Evolutionary conservation across 2,329 filamentous ascomycete genomes (phyloP).

Genomic region (Aspergillus aculeatus): DNA sequence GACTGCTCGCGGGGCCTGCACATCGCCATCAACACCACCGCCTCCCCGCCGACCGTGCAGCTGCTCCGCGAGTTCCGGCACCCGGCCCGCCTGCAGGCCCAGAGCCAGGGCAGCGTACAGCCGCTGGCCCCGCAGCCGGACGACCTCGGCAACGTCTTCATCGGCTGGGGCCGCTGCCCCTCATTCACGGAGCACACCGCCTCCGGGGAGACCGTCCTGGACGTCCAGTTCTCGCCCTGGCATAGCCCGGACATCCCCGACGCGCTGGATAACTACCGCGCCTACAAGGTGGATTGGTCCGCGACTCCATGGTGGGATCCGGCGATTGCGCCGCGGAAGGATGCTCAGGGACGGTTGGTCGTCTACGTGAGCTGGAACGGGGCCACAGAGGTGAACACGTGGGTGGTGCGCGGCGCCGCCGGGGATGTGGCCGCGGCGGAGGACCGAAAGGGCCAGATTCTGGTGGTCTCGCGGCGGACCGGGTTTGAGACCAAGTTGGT

Average conservation of each 20-base stretch:
- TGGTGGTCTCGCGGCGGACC: not conserved
- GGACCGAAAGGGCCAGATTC: not conserved
- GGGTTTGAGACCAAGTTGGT: constrained; percentile 4
- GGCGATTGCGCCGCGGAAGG: not conserved
- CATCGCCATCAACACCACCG: constrained; percentile 7
- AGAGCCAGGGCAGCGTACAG: constrained; percentile 12
- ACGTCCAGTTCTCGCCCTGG: constrained; percentile 14
- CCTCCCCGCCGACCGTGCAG: constrained; percentile 6
- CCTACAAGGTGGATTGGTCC: constrained; percentile 8
- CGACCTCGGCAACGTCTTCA: constrained; percentile 10
- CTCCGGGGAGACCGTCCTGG: constrained; percentile 7
- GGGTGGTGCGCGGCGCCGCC: constrained; percentile 7
- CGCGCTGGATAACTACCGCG: constrained; percentile 10
- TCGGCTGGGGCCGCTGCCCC: constrained; percentile 12
- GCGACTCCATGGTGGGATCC: constrained; percentile 10
- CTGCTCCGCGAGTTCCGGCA: constrained; percentile 5
- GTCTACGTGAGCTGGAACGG: constrained; percentile 10
- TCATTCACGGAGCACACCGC: constrained; percentile 10
- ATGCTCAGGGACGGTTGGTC: not conserved
- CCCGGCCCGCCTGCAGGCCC: constrained; percentile 5
- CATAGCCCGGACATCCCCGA: constrained; percentile 10
- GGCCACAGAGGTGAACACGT: constrained; percentile 3
- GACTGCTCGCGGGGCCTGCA: constrained; percentile 13
- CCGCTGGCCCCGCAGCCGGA: not conserved
- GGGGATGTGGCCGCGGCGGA: not conserved